Base-by-base conservation (phyloP, 192 early-diverging fungal genomes). In the Funneliformis geosporum region DNA sequence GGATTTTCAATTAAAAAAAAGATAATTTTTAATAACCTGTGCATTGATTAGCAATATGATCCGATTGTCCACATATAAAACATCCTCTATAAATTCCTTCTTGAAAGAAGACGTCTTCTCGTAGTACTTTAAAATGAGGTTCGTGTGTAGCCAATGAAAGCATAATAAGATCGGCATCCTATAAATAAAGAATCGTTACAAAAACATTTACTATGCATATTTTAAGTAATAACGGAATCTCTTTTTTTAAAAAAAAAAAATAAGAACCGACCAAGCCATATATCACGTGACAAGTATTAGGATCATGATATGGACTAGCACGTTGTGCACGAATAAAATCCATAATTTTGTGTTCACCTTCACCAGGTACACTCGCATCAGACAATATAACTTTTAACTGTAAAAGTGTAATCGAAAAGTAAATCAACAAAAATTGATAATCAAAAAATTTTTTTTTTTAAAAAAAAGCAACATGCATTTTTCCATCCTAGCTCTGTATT, bases 291-390 rank as follows among this genome's bases (percentile, higher is more conserved):
- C 89, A 85, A 9, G 94, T 95, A 81, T 98, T 98, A n/a, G 96
- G 93, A 73, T 95, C 87, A 60, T 97, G 95, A 38, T 90, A 89
- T 2, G 93, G 91, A 75, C 88, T 90, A 43, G 91, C 87, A 66
- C 96, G 91, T 69, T 94, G 93, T 8, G 89, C 84, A 14, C 98
- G 92, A 71, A 99, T 93, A 80, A 92, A 99, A 79, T 97, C 95
- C 98, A 99, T 99, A 82, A 99, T 96, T 87, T 98, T 99, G 85
- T 99, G 98, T 84, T 99, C 98, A 55, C 98, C 98, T 87, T 99
- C 98, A 69, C 98, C 98, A 5, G 98, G 96, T 0, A 98, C 96
- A 38, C 93, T 95, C 75, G 96, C 96, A 69, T 98, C 98, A 0
- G 95, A 96, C 9, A 99, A 82, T 73, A 99, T 89, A 11, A 98